These are phyloP conservation scores for Corrigiola litoralis DNA, from an alignment of 179 eudicot genomes.

Conservation along the genomic window DNA sequence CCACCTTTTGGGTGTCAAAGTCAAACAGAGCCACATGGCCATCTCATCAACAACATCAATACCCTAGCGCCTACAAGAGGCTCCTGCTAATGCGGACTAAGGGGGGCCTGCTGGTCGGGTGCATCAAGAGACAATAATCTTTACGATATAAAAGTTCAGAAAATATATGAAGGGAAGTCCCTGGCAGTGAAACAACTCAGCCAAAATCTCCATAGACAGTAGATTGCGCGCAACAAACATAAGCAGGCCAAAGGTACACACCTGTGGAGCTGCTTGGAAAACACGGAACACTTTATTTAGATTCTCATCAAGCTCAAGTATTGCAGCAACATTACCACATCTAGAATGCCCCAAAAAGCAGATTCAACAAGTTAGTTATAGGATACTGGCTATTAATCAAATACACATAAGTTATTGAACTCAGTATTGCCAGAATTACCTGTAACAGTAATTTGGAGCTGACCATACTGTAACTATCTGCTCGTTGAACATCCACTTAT, in stretches of 20 bases:
- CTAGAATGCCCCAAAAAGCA: conserved; percentile 34
- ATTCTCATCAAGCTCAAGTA: conserved; percentile 93
- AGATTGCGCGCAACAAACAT: not conserved
- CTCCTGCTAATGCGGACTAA: no score
- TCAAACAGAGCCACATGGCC: not conserved
- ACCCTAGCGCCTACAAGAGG: no score
- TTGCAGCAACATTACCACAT: conserved; percentile 98
- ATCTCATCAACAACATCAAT: no score
- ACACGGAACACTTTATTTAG: conserved; percentile 76
- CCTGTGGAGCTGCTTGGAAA: conserved; percentile 98
- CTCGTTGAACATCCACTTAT: conserved; percentile 85
- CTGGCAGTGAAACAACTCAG: not conserved
- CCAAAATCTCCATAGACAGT: no score
- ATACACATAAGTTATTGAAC: not conserved
- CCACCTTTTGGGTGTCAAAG: not conserved
- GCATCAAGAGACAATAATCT: no score
- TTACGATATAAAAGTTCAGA: no score
- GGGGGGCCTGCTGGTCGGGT: no score
- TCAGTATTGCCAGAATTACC: conserved; percentile 32
- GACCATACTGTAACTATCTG: conserved; percentile 99
- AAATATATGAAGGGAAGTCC: conserved; percentile 2
- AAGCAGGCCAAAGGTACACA: conserved; percentile 24
- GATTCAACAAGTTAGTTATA: not conserved
- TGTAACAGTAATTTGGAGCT: conserved; percentile 95
- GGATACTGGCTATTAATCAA: not conserved